Conservation (phyloP, 352 stramenopile species). For the Aphanomyces cochlioides region DNA sequence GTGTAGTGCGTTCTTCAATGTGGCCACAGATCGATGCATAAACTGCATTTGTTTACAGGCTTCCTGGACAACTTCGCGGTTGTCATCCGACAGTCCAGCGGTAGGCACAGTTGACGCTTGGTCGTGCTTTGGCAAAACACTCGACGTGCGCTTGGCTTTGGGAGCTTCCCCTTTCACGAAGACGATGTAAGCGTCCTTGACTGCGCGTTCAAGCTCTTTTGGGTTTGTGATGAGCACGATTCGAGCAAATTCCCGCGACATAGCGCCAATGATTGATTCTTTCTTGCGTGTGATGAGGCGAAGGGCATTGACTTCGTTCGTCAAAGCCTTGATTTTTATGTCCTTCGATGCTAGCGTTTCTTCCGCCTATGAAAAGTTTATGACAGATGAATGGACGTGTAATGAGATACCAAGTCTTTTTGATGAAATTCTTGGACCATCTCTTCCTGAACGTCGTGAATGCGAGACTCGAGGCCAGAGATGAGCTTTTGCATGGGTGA, state of each 20-base stretch:
- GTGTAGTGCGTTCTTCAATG: slow-evolving; percentile 54
- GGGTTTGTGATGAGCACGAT: slow-evolving; percentile 68
- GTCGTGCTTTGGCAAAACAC: background rate
- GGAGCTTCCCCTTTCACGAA: slow-evolving; percentile 67
- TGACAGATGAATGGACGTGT: background rate
- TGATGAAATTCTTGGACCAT: slow-evolving; percentile 63
- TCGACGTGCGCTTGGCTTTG: slow-evolving; percentile 16
- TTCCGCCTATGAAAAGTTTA: slow-evolving; percentile 30
- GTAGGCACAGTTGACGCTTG: background rate
- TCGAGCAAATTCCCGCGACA: slow-evolving; percentile 70
- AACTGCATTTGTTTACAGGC: slow-evolving; percentile 77
- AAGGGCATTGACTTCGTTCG: slow-evolving; percentile 70
- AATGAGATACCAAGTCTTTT: slow-evolving; percentile 44
- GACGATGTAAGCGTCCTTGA: slow-evolving; percentile 75
- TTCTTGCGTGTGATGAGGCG: slow-evolving; percentile 73
- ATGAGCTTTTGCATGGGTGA: slow-evolving; percentile 67
- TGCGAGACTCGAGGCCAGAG: slow-evolving; percentile 50
- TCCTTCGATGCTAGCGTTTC: slow-evolving; percentile 72
- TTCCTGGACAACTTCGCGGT: slow-evolving; percentile 68
- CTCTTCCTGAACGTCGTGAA: slow-evolving; percentile 75
- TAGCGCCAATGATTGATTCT: slow-evolving; percentile 71
- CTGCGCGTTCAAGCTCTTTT: slow-evolving; percentile 72
- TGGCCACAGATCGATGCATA: slow-evolving; percentile 73
- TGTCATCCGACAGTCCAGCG: slow-evolving; percentile 48
- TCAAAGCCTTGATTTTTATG: slow-evolving; percentile 66